A percentile compares a stretch with the other conserved stretches of the same genome.
These are phyloP conservation scores for Neofusicoccum parvum DNA, from an alignment of 2,329 filamentous ascomycete genomes.

Conservation along the genomic window DNA sequence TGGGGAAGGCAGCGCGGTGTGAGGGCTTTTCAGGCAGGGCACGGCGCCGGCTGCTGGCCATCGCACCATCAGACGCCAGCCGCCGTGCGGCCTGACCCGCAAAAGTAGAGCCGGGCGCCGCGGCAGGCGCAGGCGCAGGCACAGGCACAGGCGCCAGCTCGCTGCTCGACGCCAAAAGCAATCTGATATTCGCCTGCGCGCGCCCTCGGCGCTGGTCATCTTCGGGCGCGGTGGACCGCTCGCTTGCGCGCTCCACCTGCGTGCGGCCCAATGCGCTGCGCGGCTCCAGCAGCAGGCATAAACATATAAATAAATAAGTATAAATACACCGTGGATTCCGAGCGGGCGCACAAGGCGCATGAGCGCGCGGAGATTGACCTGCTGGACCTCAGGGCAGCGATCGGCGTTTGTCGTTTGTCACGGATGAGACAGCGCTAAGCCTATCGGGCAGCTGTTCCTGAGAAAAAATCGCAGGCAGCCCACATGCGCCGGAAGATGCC, in stretches of 20 bases:
- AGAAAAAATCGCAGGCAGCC: slow-evolving; percentile 4
- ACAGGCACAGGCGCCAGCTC: too few species aligned
- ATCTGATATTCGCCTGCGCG: background rate
- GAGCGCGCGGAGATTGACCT: background rate
- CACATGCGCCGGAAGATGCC: slow-evolving; percentile 6
- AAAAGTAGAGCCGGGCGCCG: background rate
- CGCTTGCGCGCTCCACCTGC: too few species aligned
- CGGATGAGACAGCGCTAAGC: slow-evolving; percentile 7
- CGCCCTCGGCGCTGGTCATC: background rate
- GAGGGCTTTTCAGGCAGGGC: slow-evolving; percentile 8
- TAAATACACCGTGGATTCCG: background rate
- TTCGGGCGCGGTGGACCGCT: background rate
- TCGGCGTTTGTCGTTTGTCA: slow-evolving; percentile 7
- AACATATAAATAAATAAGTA: background rate
- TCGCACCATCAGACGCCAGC: background rate
- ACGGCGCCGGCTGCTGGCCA: background rate
- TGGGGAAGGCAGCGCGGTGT: background rate
- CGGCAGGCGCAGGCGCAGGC: slow-evolving; percentile 6
- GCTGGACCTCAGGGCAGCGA: background rate
- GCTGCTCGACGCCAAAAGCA: background rate
- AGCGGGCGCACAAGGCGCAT: background rate
- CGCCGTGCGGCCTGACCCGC: background rate
- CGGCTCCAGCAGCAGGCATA: background rate
- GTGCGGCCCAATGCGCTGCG: too few species aligned
- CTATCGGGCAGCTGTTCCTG: background rate